Evolutionary conservation across 2,329 filamentous ascomycete species (phyloP).

Genomic region (Cladosporium sp.): DNA sequence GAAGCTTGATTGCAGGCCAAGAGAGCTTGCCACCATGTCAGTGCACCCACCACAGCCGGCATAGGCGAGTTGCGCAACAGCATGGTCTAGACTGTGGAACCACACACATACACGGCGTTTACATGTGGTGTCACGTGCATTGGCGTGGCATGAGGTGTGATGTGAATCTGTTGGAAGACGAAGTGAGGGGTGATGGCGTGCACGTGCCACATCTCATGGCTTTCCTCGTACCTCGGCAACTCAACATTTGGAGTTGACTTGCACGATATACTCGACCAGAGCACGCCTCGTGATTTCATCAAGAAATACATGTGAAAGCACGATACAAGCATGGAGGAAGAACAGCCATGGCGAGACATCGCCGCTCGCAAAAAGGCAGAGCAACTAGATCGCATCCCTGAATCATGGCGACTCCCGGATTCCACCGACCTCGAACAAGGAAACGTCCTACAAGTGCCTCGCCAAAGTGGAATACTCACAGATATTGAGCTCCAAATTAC

Average conservation of each 20-base stretch:
- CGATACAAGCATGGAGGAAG: not conserved
- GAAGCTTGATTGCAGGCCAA: too few species aligned
- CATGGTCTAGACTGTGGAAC: too few species aligned
- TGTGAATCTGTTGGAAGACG: too few species aligned
- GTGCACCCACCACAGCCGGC: too few species aligned
- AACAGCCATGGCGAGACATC: constrained; percentile 35
- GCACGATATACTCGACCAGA: too few species aligned
- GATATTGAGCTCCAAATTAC: constrained; percentile 52
- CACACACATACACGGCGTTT: too few species aligned
- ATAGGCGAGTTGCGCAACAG: too few species aligned
- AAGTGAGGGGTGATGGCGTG: not conserved
- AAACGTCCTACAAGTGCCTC: constrained; percentile 46
- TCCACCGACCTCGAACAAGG: constrained; percentile 16
- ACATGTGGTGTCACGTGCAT: not conserved
- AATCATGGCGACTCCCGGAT: constrained; percentile 39
- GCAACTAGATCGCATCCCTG: constrained; percentile 38
- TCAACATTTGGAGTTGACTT: not conserved
- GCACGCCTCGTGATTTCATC: too few species aligned
- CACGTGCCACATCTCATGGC: not conserved
- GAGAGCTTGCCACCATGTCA: too few species aligned
- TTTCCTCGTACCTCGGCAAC: constrained; percentile 1
- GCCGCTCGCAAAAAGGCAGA: constrained; percentile 41
- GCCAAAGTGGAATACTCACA: constrained; percentile 49
- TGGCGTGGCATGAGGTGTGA: not conserved
- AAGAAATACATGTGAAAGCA: not conserved